Evolutionary conservation across 129 eudicot genomes (phyloP).

Genomic region (Flaveria ramosissima): DNA sequence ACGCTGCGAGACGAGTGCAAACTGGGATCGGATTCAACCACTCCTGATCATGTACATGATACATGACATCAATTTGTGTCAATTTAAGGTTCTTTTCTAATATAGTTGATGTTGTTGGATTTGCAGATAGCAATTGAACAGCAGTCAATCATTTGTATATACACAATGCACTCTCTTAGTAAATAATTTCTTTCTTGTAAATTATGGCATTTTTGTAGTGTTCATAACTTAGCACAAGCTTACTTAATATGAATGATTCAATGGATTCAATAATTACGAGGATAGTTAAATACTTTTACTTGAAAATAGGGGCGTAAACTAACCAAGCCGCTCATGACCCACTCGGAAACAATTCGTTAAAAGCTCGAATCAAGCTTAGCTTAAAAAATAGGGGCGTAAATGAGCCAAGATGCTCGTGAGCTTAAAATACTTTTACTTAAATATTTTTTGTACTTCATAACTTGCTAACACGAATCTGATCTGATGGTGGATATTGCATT

Average conservation of each 20-base stretch:
- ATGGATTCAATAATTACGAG: not conserved
- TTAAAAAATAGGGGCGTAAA: too few relatives aligned
- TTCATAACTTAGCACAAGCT: slow-evolving; percentile 1
- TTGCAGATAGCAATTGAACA: slow-evolving; percentile 8
- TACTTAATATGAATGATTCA: not conserved
- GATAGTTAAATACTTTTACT: too few relatives aligned
- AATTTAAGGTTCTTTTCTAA: not conserved
- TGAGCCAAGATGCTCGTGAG: too few relatives aligned
- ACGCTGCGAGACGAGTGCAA: slow-evolving; percentile 63
- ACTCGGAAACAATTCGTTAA: too few relatives aligned
- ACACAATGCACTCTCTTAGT: slow-evolving; percentile 23
- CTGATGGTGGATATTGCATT: slow-evolving; percentile 21
- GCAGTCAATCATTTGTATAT: slow-evolving; percentile 24
- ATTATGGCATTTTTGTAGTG: slow-evolving; percentile 14
- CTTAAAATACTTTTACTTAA: too few relatives aligned
- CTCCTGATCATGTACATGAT: slow-evolving; percentile 21
- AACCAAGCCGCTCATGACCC: too few relatives aligned
- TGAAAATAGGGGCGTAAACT: too few relatives aligned
- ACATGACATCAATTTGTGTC: slow-evolving; percentile 1
- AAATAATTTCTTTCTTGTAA: not conserved
- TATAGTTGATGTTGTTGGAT: slow-evolving; percentile 25
- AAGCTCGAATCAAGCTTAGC: too few relatives aligned
- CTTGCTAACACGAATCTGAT: not conserved
- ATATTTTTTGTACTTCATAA: too few relatives aligned
- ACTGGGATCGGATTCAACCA: slow-evolving; percentile 30